Conservation (phyloP, 2,329 filamentous ascomycete genomes). For the Pleoardoris graminearum region DNA sequence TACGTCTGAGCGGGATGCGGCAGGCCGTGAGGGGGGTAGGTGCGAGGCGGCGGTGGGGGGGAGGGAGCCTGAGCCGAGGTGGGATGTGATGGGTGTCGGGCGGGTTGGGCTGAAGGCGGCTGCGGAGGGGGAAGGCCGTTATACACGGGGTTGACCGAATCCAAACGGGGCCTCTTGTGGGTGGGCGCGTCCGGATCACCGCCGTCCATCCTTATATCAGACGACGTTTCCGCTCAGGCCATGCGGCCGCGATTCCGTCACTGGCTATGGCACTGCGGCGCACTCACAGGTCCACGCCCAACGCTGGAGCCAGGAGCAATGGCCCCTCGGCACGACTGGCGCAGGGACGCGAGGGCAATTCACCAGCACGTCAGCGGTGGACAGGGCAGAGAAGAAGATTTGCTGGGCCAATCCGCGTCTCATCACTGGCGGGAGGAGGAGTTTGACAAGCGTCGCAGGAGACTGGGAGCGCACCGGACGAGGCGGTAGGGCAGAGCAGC, state of each 20-base stretch:
- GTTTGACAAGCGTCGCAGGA: slow-evolving; percentile 44
- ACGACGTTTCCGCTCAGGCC: slow-evolving; percentile 43
- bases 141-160: slow-evolving; percentile 42
- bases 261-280: slow-evolving; percentile 22
- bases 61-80: slow-evolving; percentile 34
- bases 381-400: slow-evolving; percentile 29
- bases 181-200: slow-evolving; percentile 44
- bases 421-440: slow-evolving; percentile 38
- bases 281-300: slow-evolving; percentile 24
- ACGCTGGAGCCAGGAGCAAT: slow-evolving; percentile 27
- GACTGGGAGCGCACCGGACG: slow-evolving; percentile 13
- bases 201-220: slow-evolving; percentile 45
- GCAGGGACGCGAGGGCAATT: slow-evolving; percentile 36
- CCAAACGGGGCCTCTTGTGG: slow-evolving; percentile 46
- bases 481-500: slow-evolving; percentile 23
- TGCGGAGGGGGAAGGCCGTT: slow-evolving; percentile 41
- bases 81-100: slow-evolving; percentile 38
- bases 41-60: slow-evolving; percentile 30
- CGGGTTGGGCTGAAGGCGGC: slow-evolving; percentile 34
- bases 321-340: slow-evolving; percentile 32
- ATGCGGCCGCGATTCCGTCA: slow-evolving; percentile 41
- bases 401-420: slow-evolving; percentile 40
- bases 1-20: slow-evolving; percentile 30
- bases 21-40: slow-evolving; percentile 31
- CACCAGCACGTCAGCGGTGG: slow-evolving; percentile 35